Base-by-base conservation (phyloP, 495 filamentous ascomycete genomes). In the Schizothecium vesticola region DNA sequence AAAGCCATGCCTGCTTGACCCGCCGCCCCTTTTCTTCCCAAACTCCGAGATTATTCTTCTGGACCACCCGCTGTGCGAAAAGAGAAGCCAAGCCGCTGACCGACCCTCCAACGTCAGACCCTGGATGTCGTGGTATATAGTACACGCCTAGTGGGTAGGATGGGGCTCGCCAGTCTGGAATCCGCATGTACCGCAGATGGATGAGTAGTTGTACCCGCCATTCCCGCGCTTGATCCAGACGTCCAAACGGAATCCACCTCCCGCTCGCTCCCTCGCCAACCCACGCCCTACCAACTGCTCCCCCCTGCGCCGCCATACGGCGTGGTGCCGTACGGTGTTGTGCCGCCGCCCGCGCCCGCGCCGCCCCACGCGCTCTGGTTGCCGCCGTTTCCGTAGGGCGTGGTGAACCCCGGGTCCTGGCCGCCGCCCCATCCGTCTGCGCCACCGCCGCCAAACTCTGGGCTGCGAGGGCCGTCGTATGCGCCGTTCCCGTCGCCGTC, bases 361-460 rank as follows among this genome's bases (percentile, higher is more conserved):
- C 88, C 89, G 12, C 88, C 87, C 88, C 90, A 93, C 5, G 85
- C 81, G 72, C 87, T 89, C 58, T 84, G 79, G 63, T 81, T 82
- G 13, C 84, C 87, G 13, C 51, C 86, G 64, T 86, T 86, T 6
- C 83, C 86, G 74, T 90, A 94, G 8, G 91, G 88, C 19, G 92
- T 94, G n/a, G 89, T 88, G 68, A 88, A 92, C 5, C 91, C 92
- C 26, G 80, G 81, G 64, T 92, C 88, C 64, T 80, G 78, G 11
- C 43, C 43, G 19, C 43, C 43, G 43, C 43, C 63, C 75, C 81
- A 79, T 21, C 83, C 82, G 13, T 82, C 86, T 12, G 78, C 77
- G 26, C 82, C 82, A 43, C 86, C 86, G 33, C 85, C 86, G 62
- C 85, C 86, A 70, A 85, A 85, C 67, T 83, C 89, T 8, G 87